Evolutionary conservation across 2,329 filamentous ascomycete genomes (phyloP).

Genomic region (Diaporthe amygdali): DNA sequence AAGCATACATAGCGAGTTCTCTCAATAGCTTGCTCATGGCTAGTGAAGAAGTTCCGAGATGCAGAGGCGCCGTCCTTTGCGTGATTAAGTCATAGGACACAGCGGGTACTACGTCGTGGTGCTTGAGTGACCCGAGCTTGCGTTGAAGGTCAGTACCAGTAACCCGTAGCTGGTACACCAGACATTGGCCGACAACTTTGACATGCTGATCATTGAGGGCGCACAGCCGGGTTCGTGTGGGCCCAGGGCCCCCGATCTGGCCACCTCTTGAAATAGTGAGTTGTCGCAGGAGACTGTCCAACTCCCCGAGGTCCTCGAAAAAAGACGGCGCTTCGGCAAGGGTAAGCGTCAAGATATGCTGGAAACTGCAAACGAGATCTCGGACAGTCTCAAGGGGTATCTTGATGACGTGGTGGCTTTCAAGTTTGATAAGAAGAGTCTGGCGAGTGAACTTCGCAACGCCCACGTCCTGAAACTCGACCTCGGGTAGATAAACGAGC

Average conservation of each 20-base stretch:
- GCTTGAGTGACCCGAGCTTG: slow-evolving; percentile 34
- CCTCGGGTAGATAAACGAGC: slow-evolving; percentile 51
- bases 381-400: slow-evolving; percentile 55
- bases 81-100: slow-evolving; percentile 29
- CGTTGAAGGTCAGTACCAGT: slow-evolving; percentile 33
- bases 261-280: slow-evolving; percentile 17
- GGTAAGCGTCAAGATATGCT: slow-evolving; percentile 52
- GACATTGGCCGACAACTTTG: slow-evolving; percentile 43
- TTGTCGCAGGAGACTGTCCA: slow-evolving; percentile 14
- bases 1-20: slow-evolving; percentile 33
- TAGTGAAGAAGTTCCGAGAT: slow-evolving; percentile 22
- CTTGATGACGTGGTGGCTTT: slow-evolving; percentile 41
- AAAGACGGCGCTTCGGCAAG: slow-evolving; percentile 56
- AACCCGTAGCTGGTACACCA: slow-evolving; percentile 49
- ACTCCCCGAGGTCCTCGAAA: neutral
- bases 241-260: slow-evolving; percentile 15
- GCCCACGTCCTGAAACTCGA: slow-evolving; percentile 38
- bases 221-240: slow-evolving; percentile 34
- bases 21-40: slow-evolving; percentile 40
- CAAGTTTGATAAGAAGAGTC: slow-evolving; percentile 45
- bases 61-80: neutral
- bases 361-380: slow-evolving; percentile 45
- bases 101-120: slow-evolving; percentile 33
- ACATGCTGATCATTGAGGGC: slow-evolving; percentile 37
- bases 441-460: slow-evolving; percentile 48